Base-by-base conservation (phyloP, 2,329 filamentous ascomycete genomes). In the Lecanosticta acicola region DNA sequence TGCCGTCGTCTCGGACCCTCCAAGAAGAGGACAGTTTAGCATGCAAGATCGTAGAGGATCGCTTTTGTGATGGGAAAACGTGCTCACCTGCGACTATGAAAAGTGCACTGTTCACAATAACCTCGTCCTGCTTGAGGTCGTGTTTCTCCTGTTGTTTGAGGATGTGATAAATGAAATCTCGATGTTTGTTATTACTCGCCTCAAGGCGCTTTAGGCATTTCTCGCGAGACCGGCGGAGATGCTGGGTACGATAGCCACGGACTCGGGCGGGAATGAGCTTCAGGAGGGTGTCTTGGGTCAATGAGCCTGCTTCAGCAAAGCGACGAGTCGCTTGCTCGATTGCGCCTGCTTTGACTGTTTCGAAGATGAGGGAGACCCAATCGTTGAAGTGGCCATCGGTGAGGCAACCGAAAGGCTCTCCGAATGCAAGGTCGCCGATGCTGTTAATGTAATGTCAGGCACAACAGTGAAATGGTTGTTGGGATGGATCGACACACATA, bases 1-100 rank as follows among this genome's bases (percentile, higher is more conserved):
- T 34, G 83, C 85, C 0, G 85, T 90, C 1, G 85, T 90, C 65
- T 91, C 86, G 2, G 78, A 83, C 7, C n/a, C n/a, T 3, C n/a
- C n/a, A n/a, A n/a, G n/a, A n/a, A n/a, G n/a, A n/a, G n/a, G n/a
- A n/a, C n/a, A n/a, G n/a, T n/a, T n/a, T n/a, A n/a, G n/a, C n/a
- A n/a, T n/a, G n/a, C n/a, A n/a, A n/a, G n/a, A n/a, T n/a, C n/a
- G n/a, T n/a, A n/a, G n/a, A n/a, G n/a, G n/a, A n/a, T n/a, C n/a
- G n/a, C n/a, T n/a, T n/a, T n/a, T n/a, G n/a, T n/a, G n/a, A n/a
- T n/a, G n/a, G n/a, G n/a, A n/a, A n/a, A n/a, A n/a, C n/a, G n/a
- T n/a, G n/a, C n/a, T n/a, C n/a, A n/a, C 86, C 85, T 0, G 86
- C 86, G 52, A 84, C 75, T 48, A 72, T 68, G 34, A 69, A 56